These are phyloP conservation scores for Sphaerulina populicola DNA, from an alignment of 2,329 filamentous ascomycete genomes.

Conservation along the genomic window DNA sequence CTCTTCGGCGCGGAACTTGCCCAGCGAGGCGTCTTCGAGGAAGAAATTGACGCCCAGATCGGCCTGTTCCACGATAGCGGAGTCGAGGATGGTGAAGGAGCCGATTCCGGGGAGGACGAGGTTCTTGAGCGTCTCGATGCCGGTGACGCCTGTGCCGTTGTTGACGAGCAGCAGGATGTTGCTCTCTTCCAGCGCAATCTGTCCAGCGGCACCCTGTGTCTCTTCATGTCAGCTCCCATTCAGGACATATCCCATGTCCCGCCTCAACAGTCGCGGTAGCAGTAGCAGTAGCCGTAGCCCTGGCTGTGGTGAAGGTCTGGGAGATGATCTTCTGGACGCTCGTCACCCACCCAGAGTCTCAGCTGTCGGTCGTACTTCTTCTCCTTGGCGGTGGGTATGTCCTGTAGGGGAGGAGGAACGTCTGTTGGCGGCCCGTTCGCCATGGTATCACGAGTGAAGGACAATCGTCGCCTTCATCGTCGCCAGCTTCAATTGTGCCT, in stretches of 20 bases:
- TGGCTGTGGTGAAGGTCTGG: no score
- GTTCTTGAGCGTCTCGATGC: slow-evolving; percentile 90
- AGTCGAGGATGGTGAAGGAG: slow-evolving; percentile 82
- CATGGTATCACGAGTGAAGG: slow-evolving; percentile 4
- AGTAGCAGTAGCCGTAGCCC: background rate
- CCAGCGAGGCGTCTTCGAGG: slow-evolving; percentile 68
- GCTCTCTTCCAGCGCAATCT: slow-evolving; percentile 80
- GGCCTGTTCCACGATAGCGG: slow-evolving; percentile 63
- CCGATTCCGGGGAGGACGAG: slow-evolving; percentile 91
- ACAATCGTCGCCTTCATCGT: background rate
- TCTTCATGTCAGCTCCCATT: background rate
- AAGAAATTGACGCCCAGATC: slow-evolving; percentile 98
- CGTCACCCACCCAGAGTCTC: slow-evolving; percentile 58
- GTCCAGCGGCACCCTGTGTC: slow-evolving; percentile 73
- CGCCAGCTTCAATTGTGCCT: no score
- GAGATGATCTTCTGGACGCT: background rate
- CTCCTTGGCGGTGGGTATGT: slow-evolving; percentile 48
- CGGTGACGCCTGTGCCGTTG: slow-evolving; percentile 75
- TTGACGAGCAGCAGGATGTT: slow-evolving; percentile 88
- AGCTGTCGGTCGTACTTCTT: slow-evolving; percentile 88
- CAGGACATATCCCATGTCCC: no score
- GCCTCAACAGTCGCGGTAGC: background rate
- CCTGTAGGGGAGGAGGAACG: slow-evolving; percentile 42
- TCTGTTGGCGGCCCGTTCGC: slow-evolving; percentile 20
- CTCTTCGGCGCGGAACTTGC: slow-evolving; percentile 68